Evolutionary conservation across 257 asterid species (phyloP), one percentile per base, ranked within the genome.

Genomic region (Solanum bulbocastanum): DNA sequence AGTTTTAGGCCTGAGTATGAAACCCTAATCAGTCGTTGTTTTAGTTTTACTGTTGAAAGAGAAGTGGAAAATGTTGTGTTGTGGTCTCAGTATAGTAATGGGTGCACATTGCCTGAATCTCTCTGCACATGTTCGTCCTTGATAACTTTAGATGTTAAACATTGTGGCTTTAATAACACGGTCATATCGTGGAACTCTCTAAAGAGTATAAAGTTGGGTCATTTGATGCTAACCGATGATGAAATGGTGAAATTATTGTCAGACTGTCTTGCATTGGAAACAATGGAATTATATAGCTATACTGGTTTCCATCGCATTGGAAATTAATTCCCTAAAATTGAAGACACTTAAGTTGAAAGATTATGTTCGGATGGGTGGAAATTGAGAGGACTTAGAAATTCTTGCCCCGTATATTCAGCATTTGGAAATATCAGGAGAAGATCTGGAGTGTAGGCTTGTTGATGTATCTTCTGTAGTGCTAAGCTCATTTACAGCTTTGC

Each of bases 361-460:
- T 58, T 22, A 22, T 58, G 1, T 1, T 60, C 4, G 1, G 13
- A 8, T 3, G 0, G 10, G 0, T 58, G 2, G 2, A 6, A 9
- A 20, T 58, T 13, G 68, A 22, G 6, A 20, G 2, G 13, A 20
- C 12, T 71, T 71, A 18, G 13, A 32, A 71, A 71, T 71, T 32
- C 0, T 32, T 3, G 40, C 25, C 40, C n/a, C 40, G 1, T 32
- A 6, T 69, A 3, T 71, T 6, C 40, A 69, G 11, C 6, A 71
- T 71, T 71, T 69, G 13, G 78, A 71, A 8, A 71, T 71, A 13
- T 71, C n/a, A 71, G n/a, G 78, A 14, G 0, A 71, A 15, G 6
- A 71, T 15, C n/a, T 32, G 13, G 7, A 71, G 1, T 32, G 40
- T 32, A 73, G 81, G 1, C 79, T 33, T 72, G 13, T 71, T 6